Base-by-base conservation (phyloP, 805 yeast species). In the Wickerhamiella occidentalis region DNA sequence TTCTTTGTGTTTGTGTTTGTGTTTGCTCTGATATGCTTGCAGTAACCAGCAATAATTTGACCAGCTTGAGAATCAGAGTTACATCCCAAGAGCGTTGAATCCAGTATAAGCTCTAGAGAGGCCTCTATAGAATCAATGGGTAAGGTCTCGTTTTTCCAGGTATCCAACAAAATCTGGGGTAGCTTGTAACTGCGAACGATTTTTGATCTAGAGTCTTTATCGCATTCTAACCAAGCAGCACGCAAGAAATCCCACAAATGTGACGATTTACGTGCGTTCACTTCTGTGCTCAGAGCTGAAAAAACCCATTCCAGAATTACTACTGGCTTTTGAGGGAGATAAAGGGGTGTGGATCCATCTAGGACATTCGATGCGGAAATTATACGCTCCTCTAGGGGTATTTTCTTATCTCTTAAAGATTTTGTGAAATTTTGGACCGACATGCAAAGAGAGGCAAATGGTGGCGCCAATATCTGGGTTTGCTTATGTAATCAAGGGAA, bases 251-350 rank as follows among this genome's bases (percentile, higher is more conserved):
- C n/a, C 64, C 64, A 62, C 1, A 55, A n/a, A n/a, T 40, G 38
- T 2, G 46, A 26, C 15, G 46, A 29, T 11, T 22, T 12, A 8
- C 56, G 47, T 1, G 57, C 60, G 6, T 40, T 25, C 11, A 51
- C 21, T 19, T 54, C 61, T 15, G 47, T 40, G 5, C 55, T 51
- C 7, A 63, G 46, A 48, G 55, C 57, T 38, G 64, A 65, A 43
- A 67, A 55, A 40, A 58, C 47, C 69, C 69, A 67, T 25, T 67
- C 69, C 18, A 64, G 49, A 3, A 67, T 41, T n/a, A 66, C 64
- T 2, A 53, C 50, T 8, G 62, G 55, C 36, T 56, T 57, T n/a
- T 58, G 51, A 1, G 71, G 71, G 4, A 67, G 58, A 36, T 51
- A 55, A 0, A 65, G 54, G 1, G 48, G 23, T 1, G 51, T 37